A percentile compares a stretch with the other conserved stretches of the same genome.
Conservation (phyloP, 768 basidiomycete species). For the Auricularia sp. region DNA sequence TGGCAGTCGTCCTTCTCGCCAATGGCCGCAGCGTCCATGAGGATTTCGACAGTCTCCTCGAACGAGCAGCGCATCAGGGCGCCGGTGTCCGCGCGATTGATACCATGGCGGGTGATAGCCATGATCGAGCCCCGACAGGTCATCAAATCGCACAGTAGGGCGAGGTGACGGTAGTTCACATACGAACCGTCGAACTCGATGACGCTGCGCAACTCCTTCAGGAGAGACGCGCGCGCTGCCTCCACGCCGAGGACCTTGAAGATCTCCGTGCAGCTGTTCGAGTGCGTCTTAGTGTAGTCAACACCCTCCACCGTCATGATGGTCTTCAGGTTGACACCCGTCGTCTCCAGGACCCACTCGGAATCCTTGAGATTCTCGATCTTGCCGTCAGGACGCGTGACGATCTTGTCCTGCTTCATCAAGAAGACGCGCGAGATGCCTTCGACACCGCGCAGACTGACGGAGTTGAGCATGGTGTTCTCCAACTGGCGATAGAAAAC, state of each 20-base stretch:
- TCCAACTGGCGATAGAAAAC: constrained; percentile 93
- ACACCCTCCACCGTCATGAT: constrained; percentile 95
- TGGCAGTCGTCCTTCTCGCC: constrained; percentile 98
- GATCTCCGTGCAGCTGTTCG: constrained; percentile 93
- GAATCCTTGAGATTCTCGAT: constrained; percentile 48
- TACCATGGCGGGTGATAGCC: constrained; percentile 99
- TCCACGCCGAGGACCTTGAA: constrained; percentile 95
- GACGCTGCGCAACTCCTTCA: constrained; percentile 88
- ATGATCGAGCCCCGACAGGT: constrained; percentile 89
- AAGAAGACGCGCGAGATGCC: constrained; percentile 91
- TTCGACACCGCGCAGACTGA: constrained; percentile 87
- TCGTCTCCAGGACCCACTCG: constrained; percentile 97
- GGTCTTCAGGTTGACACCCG: constrained; percentile 89
- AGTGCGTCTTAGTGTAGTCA: constrained; percentile 86
- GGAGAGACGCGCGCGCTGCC: constrained; percentile 86
- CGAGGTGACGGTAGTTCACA: constrained; percentile 96
- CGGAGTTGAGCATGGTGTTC: constrained; percentile 91
- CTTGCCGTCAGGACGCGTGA: constrained; percentile 51
- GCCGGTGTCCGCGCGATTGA: constrained; percentile 98
- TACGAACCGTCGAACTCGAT: constrained; percentile 99
- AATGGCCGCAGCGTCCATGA: constrained; percentile 97
- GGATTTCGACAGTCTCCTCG: constrained; percentile 98
- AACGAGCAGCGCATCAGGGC: constrained; percentile 98
- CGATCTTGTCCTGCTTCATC: constrained; percentile 73
- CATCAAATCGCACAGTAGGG: constrained; percentile 96